Evolutionary conservation across 768 basidiomycete species (phyloP), one percentile per base, ranked within the genome.

Genomic region (Podaxis rugospora): DNA sequence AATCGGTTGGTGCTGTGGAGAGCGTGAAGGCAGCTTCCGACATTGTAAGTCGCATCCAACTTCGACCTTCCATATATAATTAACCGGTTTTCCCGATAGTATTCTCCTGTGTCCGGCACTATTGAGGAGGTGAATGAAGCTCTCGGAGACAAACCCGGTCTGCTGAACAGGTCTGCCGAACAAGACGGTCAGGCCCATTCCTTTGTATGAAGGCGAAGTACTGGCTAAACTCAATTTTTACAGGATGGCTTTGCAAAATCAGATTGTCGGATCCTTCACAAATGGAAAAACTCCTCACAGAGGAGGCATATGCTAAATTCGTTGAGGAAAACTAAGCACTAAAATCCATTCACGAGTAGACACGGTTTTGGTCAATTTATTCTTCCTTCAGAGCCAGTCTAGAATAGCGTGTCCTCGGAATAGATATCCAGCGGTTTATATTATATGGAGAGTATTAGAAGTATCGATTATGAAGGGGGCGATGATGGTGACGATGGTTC

Each of bases 241-340:
- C 64, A 98, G 95, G 96, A 59, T 99, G 96, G 96, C 85, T 99
- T 50, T 95, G 90, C 86, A 95, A 92, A 80, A 88, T 99, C 68
- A 85, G 89, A 71, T 73, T 97, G 49, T 83, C 89, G 21, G 74
- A 91, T 61, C 87, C 89, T 4, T 73, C 80, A 1, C 92, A 98
- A 83, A 92, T 94, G 72, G 85, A 94, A 4, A 69, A 70, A 3
- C 79, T 99, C 35, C 75, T 99, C 74, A 82, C 82, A 6, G 83
- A 81, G 61, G 88, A 92, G 51, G 85, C 81, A n/a, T 99, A 99
- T 78, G 75, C 35, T 13, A 76, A 64, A 68, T 71, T 9, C 75
- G 67, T 64, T 76, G 71, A 64, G 47, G 76, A 78, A 65, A 62
- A 67, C 39, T 75, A 67, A 65, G 49, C 39, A 44, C 7, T 11